These are phyloP conservation scores for Ophiostoma novo-ulmi DNA, from an alignment of 2,329 filamentous ascomycete species.

Conservation along the genomic window DNA sequence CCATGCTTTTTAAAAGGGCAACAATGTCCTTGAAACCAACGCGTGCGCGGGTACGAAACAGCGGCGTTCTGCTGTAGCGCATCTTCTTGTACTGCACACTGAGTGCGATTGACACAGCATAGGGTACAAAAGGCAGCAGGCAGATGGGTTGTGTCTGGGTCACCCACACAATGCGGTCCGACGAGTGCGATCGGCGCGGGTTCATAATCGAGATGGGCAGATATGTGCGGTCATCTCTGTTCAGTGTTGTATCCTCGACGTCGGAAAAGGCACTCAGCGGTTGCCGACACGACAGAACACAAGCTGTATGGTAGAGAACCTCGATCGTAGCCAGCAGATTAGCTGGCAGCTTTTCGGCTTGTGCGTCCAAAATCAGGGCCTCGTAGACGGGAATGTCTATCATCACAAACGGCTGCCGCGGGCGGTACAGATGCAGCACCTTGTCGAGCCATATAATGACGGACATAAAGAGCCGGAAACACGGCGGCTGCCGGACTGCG, in stretches of 20 bases:
- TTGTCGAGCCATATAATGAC: conserved; percentile 53
- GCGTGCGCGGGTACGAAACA: conserved; percentile 54
- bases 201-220: conserved; percentile 47
- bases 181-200: conserved; percentile 52
- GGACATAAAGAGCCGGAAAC: conserved; percentile 53
- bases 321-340: conserved; percentile 54
- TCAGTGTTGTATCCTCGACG: conserved; percentile 33
- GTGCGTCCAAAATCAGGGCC: conserved; percentile 52
- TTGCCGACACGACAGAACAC: conserved; percentile 57
- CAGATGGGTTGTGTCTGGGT: conserved; percentile 48
- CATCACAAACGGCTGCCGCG: conserved; percentile 44
- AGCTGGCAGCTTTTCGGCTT: conserved; percentile 46
- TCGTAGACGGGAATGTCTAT: conserved; percentile 55
- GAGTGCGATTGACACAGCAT: conserved; percentile 56
- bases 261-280: conserved; percentile 34
- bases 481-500: conserved; percentile 47
- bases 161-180: conserved; percentile 53
- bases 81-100: conserved; percentile 61
- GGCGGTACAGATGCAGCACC: conserved; percentile 57
- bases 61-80: conserved; percentile 54
- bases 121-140: conserved; percentile 56
- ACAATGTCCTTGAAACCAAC: conserved; percentile 52
- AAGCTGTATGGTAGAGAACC: conserved; percentile 59
- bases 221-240: conserved; percentile 37
- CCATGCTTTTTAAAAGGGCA: conserved; percentile 47